Evolutionary conservation across 768 basidiomycete species (phyloP).

Genomic region (Macrolepiota fuliginosa): DNA sequence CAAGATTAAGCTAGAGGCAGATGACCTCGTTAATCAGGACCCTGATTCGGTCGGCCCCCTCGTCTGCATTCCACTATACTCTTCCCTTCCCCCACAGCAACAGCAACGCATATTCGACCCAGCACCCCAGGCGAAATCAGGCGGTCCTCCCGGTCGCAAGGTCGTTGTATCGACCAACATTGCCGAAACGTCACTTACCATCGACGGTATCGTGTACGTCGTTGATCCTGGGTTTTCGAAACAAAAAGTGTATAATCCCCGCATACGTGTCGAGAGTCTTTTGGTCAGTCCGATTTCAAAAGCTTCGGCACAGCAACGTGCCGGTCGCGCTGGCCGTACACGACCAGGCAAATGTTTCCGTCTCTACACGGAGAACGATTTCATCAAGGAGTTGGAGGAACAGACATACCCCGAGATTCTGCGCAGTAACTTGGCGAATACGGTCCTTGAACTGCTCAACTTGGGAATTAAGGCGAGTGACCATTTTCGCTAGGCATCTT

Average conservation of each 20-base stretch:
- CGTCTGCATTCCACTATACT: conserved; percentile 90
- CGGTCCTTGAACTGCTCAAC: conserved; percentile 91
- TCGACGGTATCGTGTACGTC: conserved; percentile 99
- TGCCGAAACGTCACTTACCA: conserved; percentile 95
- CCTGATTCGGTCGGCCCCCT: conserved; percentile 81
- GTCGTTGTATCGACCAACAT: conserved; percentile 96
- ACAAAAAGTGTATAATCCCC: conserved; percentile 97
- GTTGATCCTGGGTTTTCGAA: conserved; percentile 98
- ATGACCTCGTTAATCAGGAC: conserved; percentile 72
- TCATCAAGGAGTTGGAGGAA: conserved; percentile 92
- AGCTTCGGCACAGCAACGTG: conserved; percentile 93
- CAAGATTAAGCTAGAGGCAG: conserved; percentile 89
- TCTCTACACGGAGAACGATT: conserved; percentile 96
- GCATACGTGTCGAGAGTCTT: conserved; percentile 93
- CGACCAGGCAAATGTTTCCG: conserved; percentile 97
- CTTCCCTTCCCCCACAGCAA: conserved; percentile 89
- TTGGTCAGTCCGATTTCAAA: conserved; percentile 95
- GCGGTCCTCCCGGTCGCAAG: conserved; percentile 86
- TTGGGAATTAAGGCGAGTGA: conserved; percentile 76
- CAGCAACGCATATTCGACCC: conserved; percentile 97
- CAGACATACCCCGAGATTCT: conserved; percentile 98
- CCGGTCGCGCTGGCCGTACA: conserved; percentile 95
- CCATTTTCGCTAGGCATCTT: not conserved
- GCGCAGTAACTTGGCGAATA: conserved; percentile 89
- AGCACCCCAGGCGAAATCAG: conserved; percentile 58